Percentiles rank a stretch among this genome's conserved stretches.
phyloP scores from a whole-genome alignment of 2,329 filamentous ascomycete species.

The Xylariaceae sp. region DNA sequence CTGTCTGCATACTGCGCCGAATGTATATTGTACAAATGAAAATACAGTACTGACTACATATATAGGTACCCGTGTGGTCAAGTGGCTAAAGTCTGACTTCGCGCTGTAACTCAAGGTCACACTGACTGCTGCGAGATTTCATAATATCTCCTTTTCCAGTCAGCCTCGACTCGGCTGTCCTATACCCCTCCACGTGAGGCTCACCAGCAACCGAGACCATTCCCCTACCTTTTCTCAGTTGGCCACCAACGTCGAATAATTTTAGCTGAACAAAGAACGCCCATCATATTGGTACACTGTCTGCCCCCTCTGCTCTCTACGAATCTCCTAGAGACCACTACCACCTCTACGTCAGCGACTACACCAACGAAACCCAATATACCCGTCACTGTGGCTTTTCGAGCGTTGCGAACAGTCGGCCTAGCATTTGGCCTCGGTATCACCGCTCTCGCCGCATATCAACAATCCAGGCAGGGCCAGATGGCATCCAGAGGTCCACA shows the following conservation, averaged over 20 bases:
- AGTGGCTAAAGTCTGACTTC: too few relatives aligned
- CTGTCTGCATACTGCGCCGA: slow-evolving; percentile 4
- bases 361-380: slow-evolving; percentile 28
- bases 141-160: slow-evolving; percentile 2
- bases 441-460: slow-evolving; percentile 62
- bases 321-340: not conserved
- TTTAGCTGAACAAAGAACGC: not conserved
- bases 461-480: slow-evolving; percentile 51
- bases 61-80: too few relatives aligned
- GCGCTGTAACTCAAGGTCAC: too few relatives aligned
- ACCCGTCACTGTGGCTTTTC: slow-evolving; percentile 59
- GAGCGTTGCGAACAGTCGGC: slow-evolving; percentile 60
- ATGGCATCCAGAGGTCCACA: slow-evolving; percentile 49
- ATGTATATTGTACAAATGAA: not conserved
- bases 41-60: slow-evolving; percentile 10
- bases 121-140: too few relatives aligned
- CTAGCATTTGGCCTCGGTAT: slow-evolving; percentile 66
- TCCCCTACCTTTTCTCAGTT: not conserved
- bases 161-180: slow-evolving; percentile 12
- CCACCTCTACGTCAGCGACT: not conserved
- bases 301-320: not conserved
- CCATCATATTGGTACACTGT: not conserved
- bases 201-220: slow-evolving; percentile 11
- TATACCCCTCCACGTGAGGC: not conserved
- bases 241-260: not conserved